A percentile compares a stretch with the other conserved stretches of the same genome.
phyloP scores from a whole-genome alignment of 164 flowering plant genomes.

The Magnolia sinica region DNA sequence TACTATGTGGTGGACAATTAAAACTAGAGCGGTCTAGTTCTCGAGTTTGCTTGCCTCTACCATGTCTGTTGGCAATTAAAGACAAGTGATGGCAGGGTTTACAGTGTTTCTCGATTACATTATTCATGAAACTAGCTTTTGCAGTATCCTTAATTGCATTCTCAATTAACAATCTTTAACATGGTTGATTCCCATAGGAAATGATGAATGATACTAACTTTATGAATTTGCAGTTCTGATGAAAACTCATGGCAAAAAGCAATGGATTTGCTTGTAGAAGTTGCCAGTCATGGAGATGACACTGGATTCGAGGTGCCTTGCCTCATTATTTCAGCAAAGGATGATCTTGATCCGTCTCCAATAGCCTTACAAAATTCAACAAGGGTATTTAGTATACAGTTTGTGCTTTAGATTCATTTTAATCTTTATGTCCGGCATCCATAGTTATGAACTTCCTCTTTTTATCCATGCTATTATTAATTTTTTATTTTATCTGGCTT shows the following conservation, averaged over 20 bases:
- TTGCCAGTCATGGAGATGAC: slow-evolving; percentile 82
- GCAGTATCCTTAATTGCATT: background rate
- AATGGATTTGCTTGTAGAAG: slow-evolving; percentile 72
- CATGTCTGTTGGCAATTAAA: background rate
- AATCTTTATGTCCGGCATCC: background rate
- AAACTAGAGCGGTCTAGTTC: background rate
- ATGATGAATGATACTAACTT: background rate
- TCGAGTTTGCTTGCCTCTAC: background rate
- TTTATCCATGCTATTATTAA: background rate
- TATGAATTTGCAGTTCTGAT: slow-evolving; percentile 49
- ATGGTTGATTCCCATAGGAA: background rate
- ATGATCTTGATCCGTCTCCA: slow-evolving; percentile 76
- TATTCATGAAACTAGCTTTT: background rate
- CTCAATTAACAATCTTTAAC: background rate
- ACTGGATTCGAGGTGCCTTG: slow-evolving; percentile 88
- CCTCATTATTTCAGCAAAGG: slow-evolving; percentile 87
- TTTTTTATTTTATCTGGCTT: too few species aligned
- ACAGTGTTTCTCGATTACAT: background rate
- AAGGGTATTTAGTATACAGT: slow-evolving; percentile 34
- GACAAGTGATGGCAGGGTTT: background rate
- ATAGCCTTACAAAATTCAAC: slow-evolving; percentile 69
- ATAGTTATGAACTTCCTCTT: background rate
- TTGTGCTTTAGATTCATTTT: background rate
- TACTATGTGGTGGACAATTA: background rate
- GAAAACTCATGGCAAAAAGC: slow-evolving; percentile 78